Evolutionary conservation across 1,284 basidiomycete species (phyloP), one percentile per base, ranked within the genome.

Genomic region (Coriolopsis trogii): DNA sequence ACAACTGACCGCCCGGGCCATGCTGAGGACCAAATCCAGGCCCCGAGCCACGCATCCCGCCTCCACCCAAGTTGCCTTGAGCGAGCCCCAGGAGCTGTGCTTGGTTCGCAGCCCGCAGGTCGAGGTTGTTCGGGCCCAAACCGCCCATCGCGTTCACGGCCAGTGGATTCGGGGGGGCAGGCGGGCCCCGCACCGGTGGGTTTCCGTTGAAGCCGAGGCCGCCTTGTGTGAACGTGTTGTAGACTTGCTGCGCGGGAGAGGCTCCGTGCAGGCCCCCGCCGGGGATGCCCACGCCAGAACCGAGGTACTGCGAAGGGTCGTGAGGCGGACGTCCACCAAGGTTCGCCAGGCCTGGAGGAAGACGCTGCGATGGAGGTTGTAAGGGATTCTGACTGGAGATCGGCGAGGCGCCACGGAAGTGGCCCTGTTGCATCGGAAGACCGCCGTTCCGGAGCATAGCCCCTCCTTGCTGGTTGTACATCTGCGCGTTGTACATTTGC

Each of bases 301-400:
- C 79, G 36, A 87, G 63, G 63, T 84, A 87, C 59, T 89, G 88
- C 21, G 76, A 76, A 25, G 85, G 81, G 44, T 91, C 89, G 62
- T 90, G 88, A 6, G 89, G 89, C 24, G 89, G 88, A 7, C 89
- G 81, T 34, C 81, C 87, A 30, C 89, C 89, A 24, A 91, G 78
- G 62, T 90, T 90, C n/a, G 89, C 89, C 36, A 91, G 73, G 26
- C 89, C 89, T n/a, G 87, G 87, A 18, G 88, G 89, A 31, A 91
- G 69, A 42, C 87, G 81, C 64, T 89, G 79, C 46, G 61, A 55
- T 3, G 64, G 62, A 25, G 73, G 73, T 37, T 77, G 74, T 34
- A 81, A 65, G 25, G 76, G 68, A 58, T 73, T 79, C 47, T 76
- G 76, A 47, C 73, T 75, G 47, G 71, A 70, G 44, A 79, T 73